Percentiles rank a stretch among this genome's conserved stretches.
Conservation (phyloP, 768 basidiomycete genomes). For the Suillus subalutaceus region DNA sequence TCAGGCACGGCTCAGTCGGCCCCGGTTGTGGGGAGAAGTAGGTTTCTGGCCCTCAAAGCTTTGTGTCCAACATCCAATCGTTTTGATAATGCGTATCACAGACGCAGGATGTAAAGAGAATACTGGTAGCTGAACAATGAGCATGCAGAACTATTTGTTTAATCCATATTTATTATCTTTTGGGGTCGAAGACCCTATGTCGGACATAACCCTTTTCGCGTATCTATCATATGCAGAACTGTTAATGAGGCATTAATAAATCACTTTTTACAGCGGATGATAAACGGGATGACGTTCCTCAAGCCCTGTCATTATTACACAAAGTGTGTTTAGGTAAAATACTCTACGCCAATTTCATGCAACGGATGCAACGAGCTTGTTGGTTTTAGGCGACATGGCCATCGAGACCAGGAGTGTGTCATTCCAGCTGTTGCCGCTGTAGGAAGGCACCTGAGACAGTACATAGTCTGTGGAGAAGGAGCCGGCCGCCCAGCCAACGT, state of each 20-base stretch:
- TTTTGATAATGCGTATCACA: not conserved
- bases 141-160: not conserved
- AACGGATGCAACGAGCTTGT: conserved; percentile 15
- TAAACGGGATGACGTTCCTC: not conserved
- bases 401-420: conserved; percentile 43
- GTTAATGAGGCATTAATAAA: not conserved
- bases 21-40: not conserved
- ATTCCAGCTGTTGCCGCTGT: conserved; percentile 35
- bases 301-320: not conserved
- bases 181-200: too few species aligned
- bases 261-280: not conserved
- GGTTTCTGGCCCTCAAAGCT: not conserved
- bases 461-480: conserved; percentile 44
- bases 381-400: conserved; percentile 21
- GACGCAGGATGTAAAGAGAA: not conserved
- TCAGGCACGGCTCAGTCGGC: not conserved
- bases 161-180: too few species aligned
- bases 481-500: conserved; percentile 64
- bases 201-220: too few species aligned
- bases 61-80: not conserved
- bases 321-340: not conserved
- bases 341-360: conserved; percentile 1
- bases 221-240: not conserved
- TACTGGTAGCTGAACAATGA: not conserved
- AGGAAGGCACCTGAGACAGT: conserved; percentile 37